phyloP scores from a whole-genome alignment of 2,329 filamentous ascomycete genomes.

The Albophoma yamanashiensis region DNA sequence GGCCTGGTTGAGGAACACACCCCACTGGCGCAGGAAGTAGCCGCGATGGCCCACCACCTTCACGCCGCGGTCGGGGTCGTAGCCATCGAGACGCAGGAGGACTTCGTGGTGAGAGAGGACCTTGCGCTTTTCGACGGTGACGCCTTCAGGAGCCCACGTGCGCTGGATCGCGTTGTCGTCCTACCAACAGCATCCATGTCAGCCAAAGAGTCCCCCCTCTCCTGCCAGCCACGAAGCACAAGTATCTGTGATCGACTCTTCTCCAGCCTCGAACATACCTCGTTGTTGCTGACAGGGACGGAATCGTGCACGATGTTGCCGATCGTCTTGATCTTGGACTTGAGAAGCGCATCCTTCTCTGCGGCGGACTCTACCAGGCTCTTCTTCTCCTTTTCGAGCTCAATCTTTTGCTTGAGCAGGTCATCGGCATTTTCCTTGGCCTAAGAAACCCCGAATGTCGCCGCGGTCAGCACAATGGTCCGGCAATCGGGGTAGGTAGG shows the following conservation, averaged over 20 bases:
- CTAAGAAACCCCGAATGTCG: conserved; percentile 20
- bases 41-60: conserved; percentile 93
- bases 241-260: not conserved
- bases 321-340: conserved; percentile 71
- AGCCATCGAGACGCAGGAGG: conserved; percentile 75
- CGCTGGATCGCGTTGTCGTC: conserved; percentile 72
- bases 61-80: conserved; percentile 83
- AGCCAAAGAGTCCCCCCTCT: not conserved
- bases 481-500: not conserved
- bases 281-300: conserved; percentile 73
- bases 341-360: conserved; percentile 64
- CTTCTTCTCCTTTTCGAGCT: conserved; percentile 75
- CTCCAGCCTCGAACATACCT: conserved; percentile 34
- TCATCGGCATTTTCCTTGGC: conserved; percentile 81
- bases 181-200: conserved; percentile 15
- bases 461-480: not conserved
- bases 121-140: conserved; percentile 62
- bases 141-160: conserved; percentile 71
- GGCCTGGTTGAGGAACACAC: conserved; percentile 84
- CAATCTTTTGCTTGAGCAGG: conserved; percentile 66
- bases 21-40: conserved; percentile 85
- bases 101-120: conserved; percentile 92
- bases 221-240: not conserved
- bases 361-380: conserved; percentile 61
- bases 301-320: conserved; percentile 68